These are phyloP conservation scores for Puccinellia tenuiflora DNA, from an alignment of 176 grass and related monocot species.

Conservation along the genomic window DNA sequence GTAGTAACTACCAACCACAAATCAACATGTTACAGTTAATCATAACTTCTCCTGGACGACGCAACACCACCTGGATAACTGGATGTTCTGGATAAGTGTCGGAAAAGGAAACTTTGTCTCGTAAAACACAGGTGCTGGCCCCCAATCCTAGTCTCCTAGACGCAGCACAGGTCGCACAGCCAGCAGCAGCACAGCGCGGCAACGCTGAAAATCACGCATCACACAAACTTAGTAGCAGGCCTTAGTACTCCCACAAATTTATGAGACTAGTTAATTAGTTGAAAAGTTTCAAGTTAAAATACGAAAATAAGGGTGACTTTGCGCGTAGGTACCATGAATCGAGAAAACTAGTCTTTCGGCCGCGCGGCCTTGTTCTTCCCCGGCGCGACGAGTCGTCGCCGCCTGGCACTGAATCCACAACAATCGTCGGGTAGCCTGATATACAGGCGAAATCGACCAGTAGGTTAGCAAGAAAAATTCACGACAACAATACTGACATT, in stretches of 20 bases:
- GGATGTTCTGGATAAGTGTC: background rate
- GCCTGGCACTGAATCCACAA: background rate
- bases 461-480: background rate
- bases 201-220: conserved; percentile 2
- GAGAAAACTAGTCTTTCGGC: conserved; percentile 19
- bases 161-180: conserved; percentile 42
- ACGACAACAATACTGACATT: background rate
- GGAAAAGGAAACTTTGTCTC: background rate
- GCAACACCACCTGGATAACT: background rate
- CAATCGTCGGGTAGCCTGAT: conserved; percentile 15
- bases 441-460: background rate
- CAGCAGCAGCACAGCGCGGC: conserved; percentile 42
- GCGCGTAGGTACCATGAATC: conserved; percentile 20
- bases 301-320: background rate
- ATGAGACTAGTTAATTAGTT: background rate
- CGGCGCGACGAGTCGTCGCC: background rate
- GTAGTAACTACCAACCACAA: too few species aligned
- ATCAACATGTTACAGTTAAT: too few species aligned
- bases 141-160: conserved; percentile 7
- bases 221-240: too few species aligned
- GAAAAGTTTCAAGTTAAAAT: too few species aligned
- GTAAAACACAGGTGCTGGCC: background rate
- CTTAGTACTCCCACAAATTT: too few species aligned
- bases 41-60: background rate
- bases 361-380: background rate